A percentile compares a stretch with the other conserved stretches of the same genome.
Conservation (phyloP, 805 yeast genomes). For the Phaffomyces opuntiae region DNA sequence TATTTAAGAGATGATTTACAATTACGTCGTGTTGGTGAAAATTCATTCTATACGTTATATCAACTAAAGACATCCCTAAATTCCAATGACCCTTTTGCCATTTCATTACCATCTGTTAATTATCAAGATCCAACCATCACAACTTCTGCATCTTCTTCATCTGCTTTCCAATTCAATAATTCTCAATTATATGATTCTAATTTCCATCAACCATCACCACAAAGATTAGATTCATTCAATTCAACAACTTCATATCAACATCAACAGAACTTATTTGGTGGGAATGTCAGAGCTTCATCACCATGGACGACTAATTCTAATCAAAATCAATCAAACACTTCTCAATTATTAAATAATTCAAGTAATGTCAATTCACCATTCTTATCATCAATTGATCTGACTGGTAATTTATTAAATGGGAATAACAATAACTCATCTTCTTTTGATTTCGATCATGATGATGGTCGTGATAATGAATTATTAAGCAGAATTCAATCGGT, state of each 20-base stretch:
- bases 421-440: background rate
- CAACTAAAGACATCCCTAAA: conserved; percentile 44
- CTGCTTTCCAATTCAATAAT: conserved; percentile 2
- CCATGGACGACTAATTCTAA: conserved; percentile 3
- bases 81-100: conserved; percentile 64
- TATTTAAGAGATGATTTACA: conserved; percentile 49
- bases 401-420: conserved; percentile 13
- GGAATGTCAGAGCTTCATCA: background rate
- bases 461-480: conserved; percentile 21
- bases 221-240: background rate
- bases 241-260: background rate
- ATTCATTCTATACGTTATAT: conserved; percentile 40
- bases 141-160: conserved; percentile 2
- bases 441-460: conserved; percentile 1
- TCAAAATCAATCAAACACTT: background rate
- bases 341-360: conserved; percentile 9
- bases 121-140: too few species aligned
- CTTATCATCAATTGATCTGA: conserved; percentile 7
- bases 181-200: background rate
- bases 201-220: background rate
- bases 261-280: background rate
- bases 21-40: conserved; percentile 54
- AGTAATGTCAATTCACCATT: conserved; percentile 1
- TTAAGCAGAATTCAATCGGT: conserved; percentile 33
- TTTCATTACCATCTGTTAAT: conserved; percentile 36